Percentiles rank a stretch among this genome's conserved stretches.
Conservation (phyloP, 2,329 filamentous ascomycete genomes). For the Botrytis sinoallii region DNA sequence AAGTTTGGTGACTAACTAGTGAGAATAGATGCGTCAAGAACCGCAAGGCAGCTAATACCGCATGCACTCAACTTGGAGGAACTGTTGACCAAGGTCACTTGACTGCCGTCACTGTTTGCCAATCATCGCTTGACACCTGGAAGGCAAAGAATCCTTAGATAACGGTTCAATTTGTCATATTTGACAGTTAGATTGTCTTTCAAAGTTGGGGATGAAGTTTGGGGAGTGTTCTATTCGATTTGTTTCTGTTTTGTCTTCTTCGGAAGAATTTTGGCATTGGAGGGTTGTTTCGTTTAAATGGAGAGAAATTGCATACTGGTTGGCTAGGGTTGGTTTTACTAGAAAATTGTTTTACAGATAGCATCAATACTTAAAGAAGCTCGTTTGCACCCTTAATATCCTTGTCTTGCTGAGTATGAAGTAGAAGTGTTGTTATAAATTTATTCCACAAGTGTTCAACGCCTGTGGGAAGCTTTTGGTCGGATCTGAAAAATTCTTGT, state of each 20-base stretch:
- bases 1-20: neutral
- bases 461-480: neutral
- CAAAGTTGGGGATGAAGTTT: neutral
- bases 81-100: neutral
- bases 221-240: neutral
- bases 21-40: neutral
- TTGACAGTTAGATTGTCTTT: neutral
- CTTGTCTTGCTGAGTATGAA: neutral
- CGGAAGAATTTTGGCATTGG: neutral
- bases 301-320: neutral
- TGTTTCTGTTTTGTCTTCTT: neutral
- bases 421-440: neutral
- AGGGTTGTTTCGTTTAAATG: neutral
- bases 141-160: neutral
- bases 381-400: neutral
- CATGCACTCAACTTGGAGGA: neutral
- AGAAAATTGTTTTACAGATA: neutral
- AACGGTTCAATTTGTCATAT: rapidly evolving
- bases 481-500: neutral
- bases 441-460: neutral
- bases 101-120: neutral
- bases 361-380: neutral
- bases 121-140: neutral
- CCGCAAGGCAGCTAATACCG: neutral
- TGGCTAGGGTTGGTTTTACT: neutral